Base-by-base conservation (phyloP, 306 rosid species). In the Vigna nakashimae region DNA sequence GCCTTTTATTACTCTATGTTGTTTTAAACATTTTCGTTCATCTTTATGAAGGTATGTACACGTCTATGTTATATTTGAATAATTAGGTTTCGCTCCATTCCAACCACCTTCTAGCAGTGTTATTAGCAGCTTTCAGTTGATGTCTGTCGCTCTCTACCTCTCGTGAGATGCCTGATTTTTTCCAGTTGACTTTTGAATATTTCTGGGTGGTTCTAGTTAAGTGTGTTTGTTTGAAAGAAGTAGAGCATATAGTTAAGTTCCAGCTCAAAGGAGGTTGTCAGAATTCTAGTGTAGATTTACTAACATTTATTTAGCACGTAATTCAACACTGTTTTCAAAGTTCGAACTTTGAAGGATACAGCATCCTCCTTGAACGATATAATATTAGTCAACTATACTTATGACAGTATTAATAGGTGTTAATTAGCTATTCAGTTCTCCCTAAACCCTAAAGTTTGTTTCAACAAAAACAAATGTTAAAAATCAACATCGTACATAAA, bases 51-150 rank as follows among this genome's bases (percentile, higher is more conserved):
- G 45, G 11, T 69, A 36, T 48, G 6, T 38, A 1, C 12, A 40
- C 18, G 14, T 3, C 58, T 18, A 18, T 69, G 70, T 64, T 59
- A 12, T 16, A 34, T 49, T 17, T 28, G 38, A 71, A 62, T 71
- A 70, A 60, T 69, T 49, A 51, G 66, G 48, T 40, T 51, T 57
- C 11, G 46, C 34, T 32, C 38, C 45, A 60, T 48, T 49, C 62
- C 62, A 9, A 56, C n/a, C 3, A 34, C 28, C 65, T 42, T 62
- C 56, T 55, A 18, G 18, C 16, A 36, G 22, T 57, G 42, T 71
- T n/a, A 10, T 71, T 49, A 18, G 34, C 12, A 17, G 55, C 72
- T 59, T 50, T 58, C 69, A 14, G 32, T 43, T 32, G n/a, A 50
- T 45, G 40, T 42, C 8, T 5, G 12, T 9, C 26, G 71, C 52